Evolutionary conservation across 257 asterid species (phyloP), one percentile per base, ranked within the genome.

Genomic region (Paulownia fortunei): DNA sequence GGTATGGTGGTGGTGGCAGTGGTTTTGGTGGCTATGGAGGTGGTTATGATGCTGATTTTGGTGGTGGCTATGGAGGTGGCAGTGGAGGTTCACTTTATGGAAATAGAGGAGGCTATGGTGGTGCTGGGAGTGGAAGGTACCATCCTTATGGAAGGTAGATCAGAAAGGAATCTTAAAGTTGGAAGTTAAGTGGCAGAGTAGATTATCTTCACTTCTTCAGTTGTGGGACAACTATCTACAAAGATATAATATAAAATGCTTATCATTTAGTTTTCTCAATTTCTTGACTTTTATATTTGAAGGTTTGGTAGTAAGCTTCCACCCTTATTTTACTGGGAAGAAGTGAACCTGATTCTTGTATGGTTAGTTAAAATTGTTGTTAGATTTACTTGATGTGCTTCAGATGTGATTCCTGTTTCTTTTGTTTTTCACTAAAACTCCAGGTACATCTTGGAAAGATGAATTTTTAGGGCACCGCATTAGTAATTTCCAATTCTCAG

Each of bases 81-180:
- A 47, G 82, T 13, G 86, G 86, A 0, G 78, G 83, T 46, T 56
- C 81, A 10, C 24, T 82, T 18, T 88, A 88, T 47, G 86, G 88
- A 34, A 73, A 79, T 51, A 76, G 87, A 72, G 86, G 87, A 49
- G 87, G 89, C 7, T 81, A 83, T 42, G 76, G 86, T 8, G 87
- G 87, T 36, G 85, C 69, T 42, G 82, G 82, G 26, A 49, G 84
- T 21, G 87, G 87, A 68, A 79, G 93, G 72, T 89, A 89, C 79
- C 93, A 89, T 82, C 93, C 93, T 49, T 89, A 89, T 56, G 91
- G 86, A 32, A 87, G 93, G 79, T 87, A 85, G 79, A 12, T 54
- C 24, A 42, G 18, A 26, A 26, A 21, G 64, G 70, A 16, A 47
- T 15, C 24, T 26, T 12, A 39, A 49, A 47, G 26, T 30, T 71